Evolutionary conservation across 352 stramenopile species (phyloP), one percentile per base, ranked within the genome.

Genomic region (Pilasporangium apinafurcum): DNA sequence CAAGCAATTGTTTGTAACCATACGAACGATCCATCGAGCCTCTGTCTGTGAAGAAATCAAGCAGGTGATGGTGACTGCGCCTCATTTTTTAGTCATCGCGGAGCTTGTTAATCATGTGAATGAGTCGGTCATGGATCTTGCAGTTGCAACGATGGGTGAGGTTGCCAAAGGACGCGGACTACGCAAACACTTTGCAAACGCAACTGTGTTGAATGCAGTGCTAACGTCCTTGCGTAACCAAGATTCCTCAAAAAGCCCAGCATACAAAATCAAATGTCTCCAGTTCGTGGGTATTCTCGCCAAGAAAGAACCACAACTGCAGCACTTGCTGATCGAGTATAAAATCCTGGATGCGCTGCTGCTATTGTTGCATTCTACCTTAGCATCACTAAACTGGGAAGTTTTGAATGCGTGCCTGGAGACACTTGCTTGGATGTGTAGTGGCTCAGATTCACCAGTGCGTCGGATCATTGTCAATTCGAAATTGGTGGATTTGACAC

Each of bases 351-450:
- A 85, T 14, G 62, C 60, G 2, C 51, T 75, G 4, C 21, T 82
- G 16, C 25, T 65, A 3, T 35, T 86, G 14, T 30, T 82, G n/a
- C 68, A 83, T n/a, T 77, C 65, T 1, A 58, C 70, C 2, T 41
- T 67, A 3, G 65, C 59, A 0, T 39, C 57, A 2, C 30, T 75
- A 1, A 57, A 74, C 29, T 29, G 40, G 10, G 47, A 72, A 5
- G 32, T 88, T 0, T 49, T 86, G 4, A 53, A 41, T n/a, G 62
- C 71, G 17, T 59, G 48, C 16, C 36, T 88, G 0, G 70, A 88
- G 28, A 54, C 72, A 1, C 51, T 86, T 4, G 76, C 72, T 3
- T 86, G 72, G 69, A 46, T 78, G 8, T 73, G 58, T 6, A 82
- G 70, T 13, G 51, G 56, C 0, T 38, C 24, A 0, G 55, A 73